Percentiles rank a stretch among this genome's conserved stretches.
Evolutionary conservation across 371 early-diverging fungal species (phyloP).

Genomic region (Mortierella polycephala): DNA sequence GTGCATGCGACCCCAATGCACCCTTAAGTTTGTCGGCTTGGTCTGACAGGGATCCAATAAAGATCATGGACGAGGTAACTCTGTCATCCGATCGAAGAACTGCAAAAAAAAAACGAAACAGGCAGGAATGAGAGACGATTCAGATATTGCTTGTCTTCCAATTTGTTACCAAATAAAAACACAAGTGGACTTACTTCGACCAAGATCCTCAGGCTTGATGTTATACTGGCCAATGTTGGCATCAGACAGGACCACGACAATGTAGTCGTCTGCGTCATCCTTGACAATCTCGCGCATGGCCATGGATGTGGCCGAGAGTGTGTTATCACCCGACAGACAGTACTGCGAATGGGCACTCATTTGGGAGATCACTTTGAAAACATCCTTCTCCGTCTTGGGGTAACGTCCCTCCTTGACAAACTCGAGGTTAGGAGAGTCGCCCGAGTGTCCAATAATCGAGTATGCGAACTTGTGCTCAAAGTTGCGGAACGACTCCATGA

Average conservation of each 20-base stretch:
- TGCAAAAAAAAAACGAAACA: conserved; percentile 22
- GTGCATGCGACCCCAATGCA: conserved; percentile 72
- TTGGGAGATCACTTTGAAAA: conserved; percentile 71
- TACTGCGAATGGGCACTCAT: conserved; percentile 77
- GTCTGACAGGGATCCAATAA: conserved; percentile 72
- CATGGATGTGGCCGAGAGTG: conserved; percentile 74
- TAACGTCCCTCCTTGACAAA: conserved; percentile 76
- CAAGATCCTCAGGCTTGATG: conserved; percentile 79
- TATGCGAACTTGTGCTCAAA: conserved; percentile 88
- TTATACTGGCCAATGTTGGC: conserved; percentile 89
- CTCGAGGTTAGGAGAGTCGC: conserved; percentile 80
- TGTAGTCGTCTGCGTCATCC: conserved; percentile 84
- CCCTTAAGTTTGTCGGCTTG: conserved; percentile 75
- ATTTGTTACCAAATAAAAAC: no score
- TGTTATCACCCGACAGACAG: conserved; percentile 83
- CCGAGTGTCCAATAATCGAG: conserved; percentile 82
- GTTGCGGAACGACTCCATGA: conserved; percentile 87
- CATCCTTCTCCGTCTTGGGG: conserved; percentile 84
- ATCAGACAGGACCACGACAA: conserved; percentile 84
- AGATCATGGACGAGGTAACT: conserved; percentile 78
- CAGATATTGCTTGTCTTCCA: no score
- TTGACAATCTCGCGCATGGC: conserved; percentile 78
- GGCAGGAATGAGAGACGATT: no score
- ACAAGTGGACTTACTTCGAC: conserved; percentile 64
- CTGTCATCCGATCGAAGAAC: conserved; percentile 75